phyloP scores from a whole-genome alignment of 331 rosid genomes.

The Acacia concinna region DNA sequence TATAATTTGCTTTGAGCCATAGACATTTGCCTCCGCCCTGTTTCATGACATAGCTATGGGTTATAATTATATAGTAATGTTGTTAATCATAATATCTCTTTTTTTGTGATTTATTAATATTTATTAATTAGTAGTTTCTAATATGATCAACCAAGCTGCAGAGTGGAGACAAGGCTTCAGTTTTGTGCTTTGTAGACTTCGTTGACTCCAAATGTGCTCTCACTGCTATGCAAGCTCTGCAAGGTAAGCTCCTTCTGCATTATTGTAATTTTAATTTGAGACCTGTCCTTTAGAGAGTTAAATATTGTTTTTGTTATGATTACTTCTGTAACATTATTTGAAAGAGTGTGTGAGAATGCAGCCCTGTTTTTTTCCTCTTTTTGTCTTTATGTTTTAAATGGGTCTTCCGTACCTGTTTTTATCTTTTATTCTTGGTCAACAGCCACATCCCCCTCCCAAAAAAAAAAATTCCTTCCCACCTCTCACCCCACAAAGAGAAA shows the following conservation, averaged over 20 bases:
- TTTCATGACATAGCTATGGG: constrained; percentile 1
- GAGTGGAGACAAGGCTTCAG: constrained; percentile 76
- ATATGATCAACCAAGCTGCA: constrained; percentile 40
- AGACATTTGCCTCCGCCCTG: neutral
- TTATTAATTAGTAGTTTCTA: constrained; percentile 19
- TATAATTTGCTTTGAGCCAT: neutral
- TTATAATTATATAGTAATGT: neutral
- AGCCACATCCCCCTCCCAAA: neutral
- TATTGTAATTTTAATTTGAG: constrained; percentile 24
- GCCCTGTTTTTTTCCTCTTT: neutral
- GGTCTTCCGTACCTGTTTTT: neutral
- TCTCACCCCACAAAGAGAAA: neutral
- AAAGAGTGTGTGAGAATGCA: neutral
- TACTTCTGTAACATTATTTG: constrained; percentile 10
- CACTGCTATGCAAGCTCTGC: constrained; percentile 75
- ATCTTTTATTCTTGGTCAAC: neutral
- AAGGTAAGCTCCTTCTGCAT: constrained; percentile 46
- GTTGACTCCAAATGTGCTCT: constrained; percentile 57
- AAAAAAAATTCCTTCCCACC: neutral
- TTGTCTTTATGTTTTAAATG: neutral
- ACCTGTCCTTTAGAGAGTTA: neutral
- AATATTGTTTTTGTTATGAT: neutral
- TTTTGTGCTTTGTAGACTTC: constrained; percentile 81
- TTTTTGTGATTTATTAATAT: constrained; percentile 17
- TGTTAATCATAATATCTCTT: constrained; percentile 1